Conservation (phyloP, 306 rosid species). For the Calophaca sinica region DNA sequence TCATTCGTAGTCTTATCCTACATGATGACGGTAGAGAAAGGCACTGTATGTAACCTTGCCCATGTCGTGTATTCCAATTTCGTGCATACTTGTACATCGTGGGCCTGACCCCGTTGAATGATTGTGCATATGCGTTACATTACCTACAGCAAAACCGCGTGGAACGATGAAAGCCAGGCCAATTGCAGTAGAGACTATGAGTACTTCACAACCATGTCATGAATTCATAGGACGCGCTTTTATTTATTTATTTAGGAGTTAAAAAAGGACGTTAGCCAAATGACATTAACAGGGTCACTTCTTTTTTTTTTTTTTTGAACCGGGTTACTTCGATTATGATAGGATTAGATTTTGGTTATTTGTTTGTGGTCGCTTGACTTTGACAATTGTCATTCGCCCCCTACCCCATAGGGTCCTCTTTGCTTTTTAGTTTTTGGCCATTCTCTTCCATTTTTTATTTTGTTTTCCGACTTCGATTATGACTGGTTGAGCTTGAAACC, state of each 20-base stretch:
- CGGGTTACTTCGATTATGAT: neutral
- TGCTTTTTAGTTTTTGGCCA: neutral
- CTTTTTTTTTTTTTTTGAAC: no score
- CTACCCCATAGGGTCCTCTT: neutral
- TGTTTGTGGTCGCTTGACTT: slow-evolving; percentile 17
- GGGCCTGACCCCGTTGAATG: no score
- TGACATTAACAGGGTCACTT: slow-evolving; percentile 8
- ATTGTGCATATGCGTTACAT: neutral
- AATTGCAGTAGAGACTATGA: neutral
- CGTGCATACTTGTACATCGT: no score
- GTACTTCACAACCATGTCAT: neutral
- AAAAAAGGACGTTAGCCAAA: neutral
- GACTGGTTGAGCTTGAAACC: neutral
- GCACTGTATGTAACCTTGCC: no score
- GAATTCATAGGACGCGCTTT: slow-evolving; percentile 21
- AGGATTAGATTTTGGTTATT: slow-evolving; percentile 1
- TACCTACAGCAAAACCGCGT: slow-evolving; percentile 43
- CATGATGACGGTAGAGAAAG: no score
- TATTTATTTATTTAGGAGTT: no score
- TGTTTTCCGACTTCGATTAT: neutral
- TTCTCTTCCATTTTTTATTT: neutral
- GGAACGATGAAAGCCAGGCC: neutral
- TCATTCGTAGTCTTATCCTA: no score
- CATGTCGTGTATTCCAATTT: no score
- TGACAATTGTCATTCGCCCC: slow-evolving; percentile 12